These are phyloP conservation scores for Zymoseptoria pseudotritici DNA, from an alignment of 2,329 filamentous ascomycete genomes.

Conservation along the genomic window DNA sequence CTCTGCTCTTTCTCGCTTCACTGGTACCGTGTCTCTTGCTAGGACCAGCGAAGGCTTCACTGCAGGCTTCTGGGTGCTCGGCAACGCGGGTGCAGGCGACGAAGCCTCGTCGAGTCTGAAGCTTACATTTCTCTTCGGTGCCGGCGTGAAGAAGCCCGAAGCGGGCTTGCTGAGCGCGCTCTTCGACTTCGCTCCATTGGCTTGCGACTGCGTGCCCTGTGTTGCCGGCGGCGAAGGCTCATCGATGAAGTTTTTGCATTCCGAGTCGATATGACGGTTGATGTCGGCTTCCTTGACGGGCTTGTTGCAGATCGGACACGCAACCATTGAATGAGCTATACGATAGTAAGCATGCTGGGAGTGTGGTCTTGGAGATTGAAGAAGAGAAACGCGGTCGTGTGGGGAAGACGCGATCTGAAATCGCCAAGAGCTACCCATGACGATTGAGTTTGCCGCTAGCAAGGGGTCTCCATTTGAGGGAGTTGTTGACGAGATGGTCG, in stretches of 20 bases:
- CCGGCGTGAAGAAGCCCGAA: conserved; percentile 50
- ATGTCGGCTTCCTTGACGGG: conserved; percentile 58
- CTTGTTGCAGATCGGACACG: conserved; percentile 30
- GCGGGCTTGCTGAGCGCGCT: conserved; percentile 32
- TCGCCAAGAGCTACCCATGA: not conserved
- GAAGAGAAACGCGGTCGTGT: not conserved
- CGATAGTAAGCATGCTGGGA: not conserved
- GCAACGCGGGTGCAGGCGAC: conserved; percentile 11
- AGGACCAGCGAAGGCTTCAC: conserved; percentile 7
- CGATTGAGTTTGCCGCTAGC: not conserved
- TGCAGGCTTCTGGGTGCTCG: conserved; percentile 16
- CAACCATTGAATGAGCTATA: conserved; percentile 20
- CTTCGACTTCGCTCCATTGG: conserved; percentile 21
- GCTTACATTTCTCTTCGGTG: conserved; percentile 34
- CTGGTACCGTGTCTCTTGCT: conserved; percentile 16
- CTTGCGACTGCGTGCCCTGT: conserved; percentile 17
- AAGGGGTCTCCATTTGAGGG: not conserved
- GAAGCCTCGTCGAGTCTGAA: conserved; percentile 23
- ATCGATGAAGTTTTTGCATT: conserved; percentile 61
- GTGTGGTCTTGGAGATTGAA: not conserved
- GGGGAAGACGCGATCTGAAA: conserved; percentile 2
- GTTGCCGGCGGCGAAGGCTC: conserved; percentile 38
- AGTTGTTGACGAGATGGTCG: not conserved
- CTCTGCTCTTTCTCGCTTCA: conserved; percentile 23
- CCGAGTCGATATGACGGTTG: conserved; percentile 85